Evolutionary conservation across 2,329 filamentous ascomycete species (phyloP).

Genomic region (Botrytis galanthina): DNA sequence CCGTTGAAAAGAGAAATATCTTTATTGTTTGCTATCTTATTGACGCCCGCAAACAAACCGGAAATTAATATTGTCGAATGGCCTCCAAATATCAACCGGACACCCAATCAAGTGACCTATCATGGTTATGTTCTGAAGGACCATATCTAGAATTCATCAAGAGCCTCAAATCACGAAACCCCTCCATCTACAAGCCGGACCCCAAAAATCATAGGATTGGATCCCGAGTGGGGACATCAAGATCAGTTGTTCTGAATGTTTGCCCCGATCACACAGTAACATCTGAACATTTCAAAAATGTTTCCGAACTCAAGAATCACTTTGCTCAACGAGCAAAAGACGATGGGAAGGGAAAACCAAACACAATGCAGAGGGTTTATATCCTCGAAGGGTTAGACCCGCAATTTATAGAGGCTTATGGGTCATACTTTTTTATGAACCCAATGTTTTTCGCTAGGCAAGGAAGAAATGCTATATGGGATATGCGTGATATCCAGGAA

Average conservation of each 20-base stretch:
- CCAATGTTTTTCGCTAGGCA: conserved; percentile 20
- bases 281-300: neutral
- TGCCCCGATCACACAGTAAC: neutral
- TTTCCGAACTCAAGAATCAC: neutral
- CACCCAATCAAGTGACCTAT: neutral
- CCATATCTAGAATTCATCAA: conserved; percentile 17
- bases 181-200: conserved; percentile 9
- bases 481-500: conserved; percentile 3
- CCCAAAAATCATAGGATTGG: conserved; percentile 16
- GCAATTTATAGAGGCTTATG: conserved; percentile 16
- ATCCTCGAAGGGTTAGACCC: conserved; percentile 22
- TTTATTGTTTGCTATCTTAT: neutral
- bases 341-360: neutral
- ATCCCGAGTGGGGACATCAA: conserved; percentile 17
- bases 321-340: neutral
- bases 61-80: neutral
- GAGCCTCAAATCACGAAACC: conserved; percentile 9
- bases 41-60: neutral
- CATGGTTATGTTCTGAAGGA: conserved; percentile 19
- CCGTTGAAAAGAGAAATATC: neutral
- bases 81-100: neutral
- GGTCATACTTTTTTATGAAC: conserved; percentile 20
- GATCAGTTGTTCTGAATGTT: conserved; percentile 9
- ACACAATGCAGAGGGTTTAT: conserved; percentile 14
- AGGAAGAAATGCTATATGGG: conserved; percentile 18